Percentiles rank a stretch among this genome's conserved stretches.
Evolutionary conservation across 202 grass and related monocot species (phyloP).

Genomic region (Setaria italica): DNA sequence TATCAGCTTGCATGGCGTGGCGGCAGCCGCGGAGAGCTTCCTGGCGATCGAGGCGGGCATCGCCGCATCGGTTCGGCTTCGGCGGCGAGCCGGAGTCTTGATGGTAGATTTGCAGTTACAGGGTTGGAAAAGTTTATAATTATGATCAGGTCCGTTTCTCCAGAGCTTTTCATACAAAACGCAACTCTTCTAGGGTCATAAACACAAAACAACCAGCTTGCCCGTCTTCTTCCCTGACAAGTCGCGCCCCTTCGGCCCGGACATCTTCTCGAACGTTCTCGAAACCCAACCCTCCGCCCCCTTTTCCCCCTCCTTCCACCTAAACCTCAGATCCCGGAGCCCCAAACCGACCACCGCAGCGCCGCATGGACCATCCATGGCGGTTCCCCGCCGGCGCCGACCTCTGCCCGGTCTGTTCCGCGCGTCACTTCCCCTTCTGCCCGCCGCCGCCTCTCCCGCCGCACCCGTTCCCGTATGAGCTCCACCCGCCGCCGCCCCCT

Average conservation of each 20-base stretch:
- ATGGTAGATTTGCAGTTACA: neutral
- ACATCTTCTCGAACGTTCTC: conserved; percentile 37
- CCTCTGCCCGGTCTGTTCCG: conserved; percentile 74
- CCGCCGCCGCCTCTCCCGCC: conserved; percentile 55
- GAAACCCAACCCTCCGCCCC: neutral
- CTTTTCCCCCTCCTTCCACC: neutral
- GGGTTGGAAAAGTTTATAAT: neutral
- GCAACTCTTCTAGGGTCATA: neutral
- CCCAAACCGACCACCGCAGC: neutral
- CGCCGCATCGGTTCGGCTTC: no score
- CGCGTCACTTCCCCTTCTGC: conserved; percentile 88
- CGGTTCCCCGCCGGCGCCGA: conserved; percentile 50
- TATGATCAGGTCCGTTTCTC: neutral
- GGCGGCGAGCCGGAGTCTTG: no score
- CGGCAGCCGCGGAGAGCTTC: no score
- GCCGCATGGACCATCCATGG: conserved; percentile 68
- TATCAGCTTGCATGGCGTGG: no score
- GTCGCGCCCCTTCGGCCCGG: no score
- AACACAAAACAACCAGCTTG: neutral
- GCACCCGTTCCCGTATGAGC: conserved; percentile 52
- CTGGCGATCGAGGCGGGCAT: no score
- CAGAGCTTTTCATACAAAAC: neutral
- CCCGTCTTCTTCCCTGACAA: neutral
- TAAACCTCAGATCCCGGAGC: conserved; percentile 50
- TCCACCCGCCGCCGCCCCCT: conserved; percentile 54